Evolutionary conservation across 2,329 filamentous ascomycete genomes (phyloP).

Genomic region (Colletotrichum melonis): DNA sequence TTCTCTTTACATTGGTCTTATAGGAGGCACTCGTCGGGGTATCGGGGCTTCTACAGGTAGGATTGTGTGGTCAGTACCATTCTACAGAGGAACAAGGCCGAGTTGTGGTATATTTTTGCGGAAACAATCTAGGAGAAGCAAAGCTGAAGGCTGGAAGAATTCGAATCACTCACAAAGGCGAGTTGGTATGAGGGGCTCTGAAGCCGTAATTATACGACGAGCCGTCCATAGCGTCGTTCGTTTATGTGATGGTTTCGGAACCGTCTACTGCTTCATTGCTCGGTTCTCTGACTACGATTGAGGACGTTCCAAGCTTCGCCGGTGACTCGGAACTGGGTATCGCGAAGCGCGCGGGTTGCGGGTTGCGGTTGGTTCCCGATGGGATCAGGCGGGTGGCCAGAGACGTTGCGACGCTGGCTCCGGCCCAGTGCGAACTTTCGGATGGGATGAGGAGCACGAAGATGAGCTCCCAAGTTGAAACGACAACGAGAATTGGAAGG

Average conservation of each 20-base stretch:
- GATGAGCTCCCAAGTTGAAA: neutral
- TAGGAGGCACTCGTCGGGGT: slow-evolving; percentile 59
- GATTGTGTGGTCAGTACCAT: neutral
- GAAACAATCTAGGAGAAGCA: neutral
- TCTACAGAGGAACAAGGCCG: neutral
- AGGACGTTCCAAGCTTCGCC: neutral
- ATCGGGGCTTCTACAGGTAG: slow-evolving; percentile 31
- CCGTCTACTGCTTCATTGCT: slow-evolving; percentile 26
- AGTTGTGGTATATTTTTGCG: neutral
- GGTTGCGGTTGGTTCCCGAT: neutral
- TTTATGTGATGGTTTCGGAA: slow-evolving; percentile 3
- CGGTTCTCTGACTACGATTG: neutral
- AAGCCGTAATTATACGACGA: slow-evolving; percentile 32
- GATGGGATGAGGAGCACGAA: neutral
- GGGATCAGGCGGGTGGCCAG: neutral
- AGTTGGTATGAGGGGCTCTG: slow-evolving; percentile 26
- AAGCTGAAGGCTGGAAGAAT: neutral
- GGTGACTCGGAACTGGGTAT: slow-evolving; percentile 5
- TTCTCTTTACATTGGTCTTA: slow-evolving; percentile 86
- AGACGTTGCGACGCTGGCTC: neutral
- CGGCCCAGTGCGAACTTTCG: neutral
- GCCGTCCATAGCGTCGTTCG: slow-evolving; percentile 29
- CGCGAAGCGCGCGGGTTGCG: slow-evolving; percentile 6
- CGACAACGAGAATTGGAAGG: neutral
- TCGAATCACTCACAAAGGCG: slow-evolving; percentile 27